Evolutionary conservation across 176 grass and related monocot species (phyloP), one percentile per base, ranked within the genome.

Genomic region (Neostapfia colusana): DNA sequence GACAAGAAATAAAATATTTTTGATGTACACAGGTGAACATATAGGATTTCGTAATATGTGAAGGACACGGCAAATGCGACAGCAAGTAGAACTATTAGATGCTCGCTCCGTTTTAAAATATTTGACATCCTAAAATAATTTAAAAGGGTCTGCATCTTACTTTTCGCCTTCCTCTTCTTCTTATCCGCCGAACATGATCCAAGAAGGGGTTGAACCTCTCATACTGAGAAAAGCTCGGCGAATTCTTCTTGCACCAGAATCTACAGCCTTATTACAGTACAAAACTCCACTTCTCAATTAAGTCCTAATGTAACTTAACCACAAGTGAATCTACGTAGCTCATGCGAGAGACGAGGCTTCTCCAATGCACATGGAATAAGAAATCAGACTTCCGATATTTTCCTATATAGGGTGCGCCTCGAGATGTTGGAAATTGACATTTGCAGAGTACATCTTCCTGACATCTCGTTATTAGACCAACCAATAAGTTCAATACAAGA

Each of bases 221-320:
- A 87, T 20, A 95, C 87, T 12, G 95, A 95, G 78, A 97, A 92
- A 97, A 91, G 82, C 95, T 97, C 0, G 95, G 91, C 23, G 86
- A 91, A 53, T 97, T 97, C 74, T 97, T 93, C 95, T 91, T 83
- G 89, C 91, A 93, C 85, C 89, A 31, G 31, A 45, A 67, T 26
- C n/a, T 54, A 41, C 0, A 70, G n/a, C 67, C 15, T 28, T 63
- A 31, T 31, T 31, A 21, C 17, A 49, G 4, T 23, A 48, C 3
- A 23, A 42, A 5, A 24, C 38, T 15, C 18, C 13, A 9, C 35
- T 54, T 21, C 21, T 51, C 49, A 7, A 17, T 31, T 6, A 20
- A 18, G 5, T 2, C 5, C 15, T 20, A 17, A 53, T 53, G 13
- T 16, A 48, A 20, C 50, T 53, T n/a, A 7, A n/a, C 18, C 17